Conservation (phyloP, 2,329 filamentous ascomycete species). For the Elsinoe fawcettii region DNA sequence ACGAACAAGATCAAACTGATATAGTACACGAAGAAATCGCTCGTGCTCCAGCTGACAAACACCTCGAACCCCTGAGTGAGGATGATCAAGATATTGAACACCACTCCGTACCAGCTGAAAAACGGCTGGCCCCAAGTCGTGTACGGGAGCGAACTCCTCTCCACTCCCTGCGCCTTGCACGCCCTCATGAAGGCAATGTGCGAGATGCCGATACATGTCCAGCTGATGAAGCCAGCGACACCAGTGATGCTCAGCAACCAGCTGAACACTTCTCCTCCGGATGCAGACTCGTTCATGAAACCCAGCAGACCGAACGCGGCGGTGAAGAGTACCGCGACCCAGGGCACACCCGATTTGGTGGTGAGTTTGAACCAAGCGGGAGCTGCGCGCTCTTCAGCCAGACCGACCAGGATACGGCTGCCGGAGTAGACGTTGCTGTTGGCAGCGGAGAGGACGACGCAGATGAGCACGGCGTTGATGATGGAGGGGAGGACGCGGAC, state of each 20-base stretch:
- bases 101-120: conserved; percentile 56
- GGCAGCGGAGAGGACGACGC: conserved; percentile 62
- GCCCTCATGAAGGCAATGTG: conserved; percentile 63
- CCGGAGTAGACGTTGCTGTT: conserved; percentile 47
- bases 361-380: conserved; percentile 37
- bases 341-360: conserved; percentile 38
- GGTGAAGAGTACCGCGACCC: conserved; percentile 38
- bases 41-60: conserved; percentile 54
- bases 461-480: conserved; percentile 50
- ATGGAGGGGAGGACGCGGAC: conserved; percentile 54
- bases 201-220: conserved; percentile 64
- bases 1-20: conserved; percentile 67
- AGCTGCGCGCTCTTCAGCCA: conserved; percentile 44
- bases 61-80: conserved; percentile 42
- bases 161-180: conserved; percentile 59
- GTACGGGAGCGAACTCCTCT: conserved; percentile 62
- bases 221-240: conserved; percentile 53
- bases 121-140: conserved; percentile 63
- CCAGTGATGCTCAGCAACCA: conserved; percentile 61
- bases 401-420: conserved; percentile 61
- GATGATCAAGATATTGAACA: conserved; percentile 41
- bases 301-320: conserved; percentile 56
- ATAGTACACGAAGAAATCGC: conserved; percentile 66
- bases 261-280: conserved; percentile 57
- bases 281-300: conserved; percentile 64